phyloP scores from a whole-genome alignment of 306 rosid species.

The Casuarina cunninghamiana region DNA sequence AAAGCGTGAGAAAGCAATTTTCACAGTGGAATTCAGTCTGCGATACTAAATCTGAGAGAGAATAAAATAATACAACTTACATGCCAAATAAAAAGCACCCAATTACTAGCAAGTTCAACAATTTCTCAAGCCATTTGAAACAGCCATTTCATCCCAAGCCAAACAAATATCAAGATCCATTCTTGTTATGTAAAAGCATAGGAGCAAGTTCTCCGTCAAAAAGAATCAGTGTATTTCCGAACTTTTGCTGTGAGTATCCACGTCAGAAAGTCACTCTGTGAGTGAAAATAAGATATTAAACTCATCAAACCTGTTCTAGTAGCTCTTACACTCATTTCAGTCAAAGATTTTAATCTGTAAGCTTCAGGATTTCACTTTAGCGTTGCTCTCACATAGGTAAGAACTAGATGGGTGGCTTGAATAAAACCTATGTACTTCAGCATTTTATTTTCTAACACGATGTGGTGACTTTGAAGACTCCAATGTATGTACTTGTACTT shows the following conservation, averaged over 20 bases:
- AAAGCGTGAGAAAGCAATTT: slow-evolving; percentile 26
- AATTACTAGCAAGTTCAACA: neutral
- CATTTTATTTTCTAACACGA: neutral
- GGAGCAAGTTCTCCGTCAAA: neutral
- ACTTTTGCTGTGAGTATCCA: neutral
- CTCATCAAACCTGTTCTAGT: neutral
- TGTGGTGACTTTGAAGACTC: neutral
- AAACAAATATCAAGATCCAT: slow-evolving; percentile 3
- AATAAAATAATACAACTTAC: neutral
- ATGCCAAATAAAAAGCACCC: neutral
- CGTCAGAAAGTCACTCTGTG: neutral
- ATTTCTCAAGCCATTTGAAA: neutral
- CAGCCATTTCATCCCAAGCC: neutral
- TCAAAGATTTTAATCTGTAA: neutral
- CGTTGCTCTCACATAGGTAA: neutral
- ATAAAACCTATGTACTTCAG: neutral
- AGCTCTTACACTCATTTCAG: neutral
- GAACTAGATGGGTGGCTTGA: neutral
- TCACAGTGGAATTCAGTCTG: neutral
- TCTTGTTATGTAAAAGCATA: neutral
- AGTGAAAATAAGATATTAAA: neutral
- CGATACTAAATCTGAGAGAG: slow-evolving; percentile 1
- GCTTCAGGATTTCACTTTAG: neutral
- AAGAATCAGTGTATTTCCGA: neutral
- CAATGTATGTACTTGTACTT: neutral